Evolutionary conservation across 371 early-diverging fungal species (phyloP).

Genomic region (Saksenaea vasiformis): DNA sequence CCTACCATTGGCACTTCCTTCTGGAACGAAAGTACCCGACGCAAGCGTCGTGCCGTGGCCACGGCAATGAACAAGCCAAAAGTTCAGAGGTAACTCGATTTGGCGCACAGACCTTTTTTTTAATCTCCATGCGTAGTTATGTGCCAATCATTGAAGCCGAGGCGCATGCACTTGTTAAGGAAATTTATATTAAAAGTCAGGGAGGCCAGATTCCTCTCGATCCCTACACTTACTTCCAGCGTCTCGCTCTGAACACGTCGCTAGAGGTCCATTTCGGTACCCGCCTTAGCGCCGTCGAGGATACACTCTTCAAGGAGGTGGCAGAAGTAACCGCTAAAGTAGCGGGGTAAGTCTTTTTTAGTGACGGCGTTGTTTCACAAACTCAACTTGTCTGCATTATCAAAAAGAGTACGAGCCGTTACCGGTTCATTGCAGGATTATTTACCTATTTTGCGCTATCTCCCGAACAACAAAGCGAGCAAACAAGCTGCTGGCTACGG

Average conservation of each 20-base stretch:
- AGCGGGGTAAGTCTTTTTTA: not conserved
- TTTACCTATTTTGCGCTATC: not conserved
- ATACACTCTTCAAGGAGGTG: not conserved
- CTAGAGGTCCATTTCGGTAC: not conserved
- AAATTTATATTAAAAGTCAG: not conserved
- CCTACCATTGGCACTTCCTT: not conserved
- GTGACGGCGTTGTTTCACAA: not conserved
- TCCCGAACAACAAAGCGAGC: not conserved
- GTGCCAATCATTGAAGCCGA: slow-evolving; percentile 4
- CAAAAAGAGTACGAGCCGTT: not conserved
- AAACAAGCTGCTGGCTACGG: not conserved
- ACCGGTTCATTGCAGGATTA: not conserved
- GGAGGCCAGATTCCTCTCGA: not conserved
- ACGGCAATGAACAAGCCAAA: slow-evolving; percentile 2
- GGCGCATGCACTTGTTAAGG: not conserved
- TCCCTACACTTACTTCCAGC: not conserved
- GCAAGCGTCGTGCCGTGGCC: not conserved
- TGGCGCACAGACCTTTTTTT: not conserved
- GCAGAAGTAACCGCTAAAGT: not conserved
- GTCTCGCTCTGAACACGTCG: not conserved
- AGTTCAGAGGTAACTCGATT: not conserved
- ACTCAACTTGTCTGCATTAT: not conserved
- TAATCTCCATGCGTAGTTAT: not conserved
- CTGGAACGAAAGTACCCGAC: not conserved
- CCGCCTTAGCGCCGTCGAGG: not conserved